Base-by-base conservation (phyloP, 176 grass and related monocot genomes). In the Stipa capillata region DNA sequence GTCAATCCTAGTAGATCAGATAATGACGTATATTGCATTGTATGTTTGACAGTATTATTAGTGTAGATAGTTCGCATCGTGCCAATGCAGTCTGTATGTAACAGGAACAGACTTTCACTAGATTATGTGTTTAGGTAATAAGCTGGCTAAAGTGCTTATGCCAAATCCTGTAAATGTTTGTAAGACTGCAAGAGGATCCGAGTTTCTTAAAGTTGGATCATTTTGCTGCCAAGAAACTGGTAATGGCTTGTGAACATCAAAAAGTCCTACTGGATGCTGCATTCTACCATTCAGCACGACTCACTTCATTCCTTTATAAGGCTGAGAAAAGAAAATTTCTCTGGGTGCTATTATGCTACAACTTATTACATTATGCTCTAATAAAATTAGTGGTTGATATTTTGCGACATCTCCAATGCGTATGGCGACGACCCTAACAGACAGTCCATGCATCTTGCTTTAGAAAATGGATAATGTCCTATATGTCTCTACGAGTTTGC, bases 51-150 rank as follows among this genome's bases (percentile, higher is more conserved):
- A 42, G 80, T 32, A 28, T 9, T 34, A 6, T 32, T 36, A 54
- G 31, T 79, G 68, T 84, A 80, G 60, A 83, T 83, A 83, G 66
- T 28, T 40, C 54, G 57, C 55, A 33, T 87, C 21, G 15, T 39
- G 53, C 62, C 13, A 76, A n/a, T 77, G 34, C 85, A n/a, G 63
- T 59, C 4, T 69, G 33, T 69, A 61, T 51, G 63, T 54, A 72
- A 52, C 49, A 72, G 65, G 9, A 34, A 64, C 64, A 68, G 16
- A 44, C 76, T 2, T 61, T 24, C n/a, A 2, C 20, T 40, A 10
- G 51, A 39, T 39, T 39, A 20, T 74, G 50, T 56, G 43, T 32
- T 4, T 51, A 77, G 72, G 16, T 18, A 82, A 77, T 59, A 62
- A 63, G 34, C 33, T 77, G 15, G 28, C 34, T 55, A 14, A 13